phyloP scores from a whole-genome alignment of 805 yeast species.

The Maudiozyma saulgeensis region DNA sequence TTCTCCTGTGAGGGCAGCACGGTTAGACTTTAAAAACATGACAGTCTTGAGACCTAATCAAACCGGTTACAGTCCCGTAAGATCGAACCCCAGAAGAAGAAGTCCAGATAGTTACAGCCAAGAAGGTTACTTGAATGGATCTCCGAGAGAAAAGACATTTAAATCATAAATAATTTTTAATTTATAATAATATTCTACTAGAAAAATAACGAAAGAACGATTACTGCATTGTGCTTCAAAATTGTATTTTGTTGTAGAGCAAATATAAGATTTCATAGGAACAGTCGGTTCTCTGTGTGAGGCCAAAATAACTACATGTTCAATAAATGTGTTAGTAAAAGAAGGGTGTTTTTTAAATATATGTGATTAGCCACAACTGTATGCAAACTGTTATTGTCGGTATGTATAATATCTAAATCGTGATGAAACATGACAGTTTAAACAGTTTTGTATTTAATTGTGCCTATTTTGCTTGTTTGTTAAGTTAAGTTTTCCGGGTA shows the following conservation, averaged over 20 bases:
- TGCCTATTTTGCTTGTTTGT: not conserved
- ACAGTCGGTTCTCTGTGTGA: too few relatives aligned
- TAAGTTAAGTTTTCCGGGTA: not conserved
- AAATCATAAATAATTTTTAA: not conserved
- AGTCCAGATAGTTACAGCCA: not conserved
- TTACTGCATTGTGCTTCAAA: too few relatives aligned
- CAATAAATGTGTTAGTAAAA: too few relatives aligned
- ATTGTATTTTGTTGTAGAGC: too few relatives aligned
- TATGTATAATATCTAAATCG: too few relatives aligned
- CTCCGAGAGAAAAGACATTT: constrained; percentile 1
- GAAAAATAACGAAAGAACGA: not conserved
- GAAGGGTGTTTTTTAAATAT: too few relatives aligned
- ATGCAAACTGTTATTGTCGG: too few relatives aligned
- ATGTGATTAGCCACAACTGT: too few relatives aligned
- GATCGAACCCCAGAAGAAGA: not conserved
- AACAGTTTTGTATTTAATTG: too few relatives aligned
- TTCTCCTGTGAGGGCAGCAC: not conserved
- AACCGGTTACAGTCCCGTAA: not conserved
- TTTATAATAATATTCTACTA: not conserved
- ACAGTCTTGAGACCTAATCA: constrained; percentile 1
- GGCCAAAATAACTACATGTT: too few relatives aligned
- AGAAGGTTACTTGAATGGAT: constrained; percentile 1
- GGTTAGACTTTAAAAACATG: not conserved
- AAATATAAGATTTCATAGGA: too few relatives aligned
- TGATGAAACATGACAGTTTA: too few relatives aligned